These are phyloP conservation scores for Boletales sp. DNA, from an alignment of 768 basidiomycete species.

Conservation along the genomic window DNA sequence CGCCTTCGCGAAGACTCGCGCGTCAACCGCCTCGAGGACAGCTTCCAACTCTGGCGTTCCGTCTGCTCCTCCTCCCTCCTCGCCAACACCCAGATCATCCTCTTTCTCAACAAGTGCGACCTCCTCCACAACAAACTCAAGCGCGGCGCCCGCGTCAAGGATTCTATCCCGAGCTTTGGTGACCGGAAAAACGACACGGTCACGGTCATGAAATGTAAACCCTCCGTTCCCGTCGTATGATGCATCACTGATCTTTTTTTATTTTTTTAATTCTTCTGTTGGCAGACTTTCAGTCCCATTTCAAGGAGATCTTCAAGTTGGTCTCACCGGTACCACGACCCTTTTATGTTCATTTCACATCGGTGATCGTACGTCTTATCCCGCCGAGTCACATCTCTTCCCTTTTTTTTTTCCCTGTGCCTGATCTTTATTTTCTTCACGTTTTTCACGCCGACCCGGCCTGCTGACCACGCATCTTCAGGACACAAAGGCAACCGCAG, in stretches of 20 bases:
- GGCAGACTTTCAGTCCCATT: slow-evolving; percentile 81
- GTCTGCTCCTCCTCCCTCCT: slow-evolving; percentile 68
- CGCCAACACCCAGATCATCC: slow-evolving; percentile 47
- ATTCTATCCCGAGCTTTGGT: slow-evolving; percentile 71
- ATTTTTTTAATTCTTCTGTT: too few relatives aligned
- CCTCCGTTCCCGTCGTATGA: background rate
- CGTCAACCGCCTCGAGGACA: slow-evolving; percentile 76
- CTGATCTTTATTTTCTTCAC: background rate
- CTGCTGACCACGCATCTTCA: slow-evolving; percentile 27
- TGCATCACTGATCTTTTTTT: background rate
- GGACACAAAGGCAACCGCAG: slow-evolving; percentile 74
- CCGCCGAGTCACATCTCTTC: background rate
- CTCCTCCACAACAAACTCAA: slow-evolving; percentile 69
- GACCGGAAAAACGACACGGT: slow-evolving; percentile 66
- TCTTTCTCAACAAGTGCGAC: slow-evolving; percentile 69
- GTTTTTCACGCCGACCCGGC: background rate
- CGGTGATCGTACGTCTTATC: slow-evolving; percentile 60
- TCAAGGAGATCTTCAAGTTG: slow-evolving; percentile 66
- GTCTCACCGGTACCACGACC: slow-evolving; percentile 61
- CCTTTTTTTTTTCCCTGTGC: too few relatives aligned
- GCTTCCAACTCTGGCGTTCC: slow-evolving; percentile 71
- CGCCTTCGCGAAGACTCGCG: slow-evolving; percentile 63
- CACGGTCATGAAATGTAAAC: slow-evolving; percentile 69
- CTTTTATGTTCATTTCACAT: slow-evolving; percentile 72
- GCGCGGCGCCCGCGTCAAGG: slow-evolving; percentile 60